These are phyloP conservation scores for Tetrapisispora arboricola DNA, from an alignment of 805 yeast genomes.

Conservation along the genomic window DNA sequence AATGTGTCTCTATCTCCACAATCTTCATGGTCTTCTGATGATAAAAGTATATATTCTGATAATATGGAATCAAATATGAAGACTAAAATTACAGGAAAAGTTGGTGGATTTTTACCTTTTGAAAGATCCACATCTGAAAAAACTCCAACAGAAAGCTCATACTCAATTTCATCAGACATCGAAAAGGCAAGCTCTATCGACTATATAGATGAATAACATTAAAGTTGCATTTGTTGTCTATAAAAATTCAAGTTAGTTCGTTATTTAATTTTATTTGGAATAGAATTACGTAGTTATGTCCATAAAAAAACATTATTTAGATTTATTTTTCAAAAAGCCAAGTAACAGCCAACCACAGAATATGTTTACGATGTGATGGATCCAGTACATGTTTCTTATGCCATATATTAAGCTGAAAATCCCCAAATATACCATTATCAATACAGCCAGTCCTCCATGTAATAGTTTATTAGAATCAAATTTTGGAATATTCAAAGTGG, in stretches of 20 bases:
- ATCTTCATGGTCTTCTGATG: slow-evolving; percentile 1
- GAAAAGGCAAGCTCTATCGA: not conserved
- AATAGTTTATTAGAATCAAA: slow-evolving; percentile 13
- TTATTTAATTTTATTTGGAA: slow-evolving; percentile 2
- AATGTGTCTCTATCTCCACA: slow-evolving; percentile 14
- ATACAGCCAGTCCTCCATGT: slow-evolving; percentile 27
- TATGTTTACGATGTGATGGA: slow-evolving; percentile 66
- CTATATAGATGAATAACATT: not conserved
- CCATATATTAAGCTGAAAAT: slow-evolving; percentile 65
- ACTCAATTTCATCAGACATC: not conserved
- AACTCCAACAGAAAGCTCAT: not conserved
- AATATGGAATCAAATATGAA: slow-evolving; percentile 1
- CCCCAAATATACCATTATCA: slow-evolving; percentile 41
- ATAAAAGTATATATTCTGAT: not conserved
- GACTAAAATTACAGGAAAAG: not conserved
- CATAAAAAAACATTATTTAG: not conserved
- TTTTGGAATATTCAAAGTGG: slow-evolving; percentile 39
- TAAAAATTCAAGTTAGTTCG: not conserved
- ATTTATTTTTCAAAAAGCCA: not conserved
- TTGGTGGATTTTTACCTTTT: slow-evolving; percentile 11
- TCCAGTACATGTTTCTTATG: slow-evolving; percentile 71
- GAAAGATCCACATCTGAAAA: not conserved
- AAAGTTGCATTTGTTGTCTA: not conserved
- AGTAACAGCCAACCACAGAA: slow-evolving; percentile 35
- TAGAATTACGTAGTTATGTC: slow-evolving; percentile 3